Percentiles rank a stretch among this genome's conserved stretches.
These are phyloP conservation scores for Silybum marianum DNA, from an alignment of 129 eudicot species.

Conservation along the genomic window DNA sequence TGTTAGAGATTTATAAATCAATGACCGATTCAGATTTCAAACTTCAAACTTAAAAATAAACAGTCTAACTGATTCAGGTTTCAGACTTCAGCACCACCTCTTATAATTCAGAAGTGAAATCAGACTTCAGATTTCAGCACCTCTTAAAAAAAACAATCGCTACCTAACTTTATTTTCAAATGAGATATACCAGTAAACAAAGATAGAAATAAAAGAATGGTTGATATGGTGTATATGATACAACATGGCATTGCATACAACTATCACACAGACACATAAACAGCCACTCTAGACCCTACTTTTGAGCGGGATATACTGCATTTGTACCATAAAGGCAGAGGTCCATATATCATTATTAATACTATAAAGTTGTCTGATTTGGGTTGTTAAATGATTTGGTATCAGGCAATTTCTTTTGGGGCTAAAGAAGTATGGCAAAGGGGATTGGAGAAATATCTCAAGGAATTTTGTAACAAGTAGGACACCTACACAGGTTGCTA, in stretches of 20 bases:
- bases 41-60: too few relatives aligned
- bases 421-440: constrained; percentile 85
- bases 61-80: too few relatives aligned
- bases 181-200: too few relatives aligned
- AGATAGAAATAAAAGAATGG: too few relatives aligned
- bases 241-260: not conserved
- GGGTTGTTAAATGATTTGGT: constrained; percentile 6
- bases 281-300: not conserved
- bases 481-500: constrained; percentile 94
- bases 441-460: constrained; percentile 92
- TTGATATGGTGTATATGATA: not conserved
- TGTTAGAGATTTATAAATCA: too few relatives aligned
- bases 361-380: not conserved
- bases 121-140: too few relatives aligned
- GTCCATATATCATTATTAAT: not conserved
- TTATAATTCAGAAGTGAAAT: too few relatives aligned
- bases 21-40: too few relatives aligned
- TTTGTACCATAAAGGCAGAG: not conserved
- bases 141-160: too few relatives aligned
- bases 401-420: constrained; percentile 83
- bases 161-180: too few relatives aligned
- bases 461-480: constrained; percentile 75
- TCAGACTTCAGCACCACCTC: too few relatives aligned
- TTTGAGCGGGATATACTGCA: not conserved
- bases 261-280: not conserved